phyloP scores from a whole-genome alignment of 495 filamentous ascomycete genomes.

The Bombardia bombarda region DNA sequence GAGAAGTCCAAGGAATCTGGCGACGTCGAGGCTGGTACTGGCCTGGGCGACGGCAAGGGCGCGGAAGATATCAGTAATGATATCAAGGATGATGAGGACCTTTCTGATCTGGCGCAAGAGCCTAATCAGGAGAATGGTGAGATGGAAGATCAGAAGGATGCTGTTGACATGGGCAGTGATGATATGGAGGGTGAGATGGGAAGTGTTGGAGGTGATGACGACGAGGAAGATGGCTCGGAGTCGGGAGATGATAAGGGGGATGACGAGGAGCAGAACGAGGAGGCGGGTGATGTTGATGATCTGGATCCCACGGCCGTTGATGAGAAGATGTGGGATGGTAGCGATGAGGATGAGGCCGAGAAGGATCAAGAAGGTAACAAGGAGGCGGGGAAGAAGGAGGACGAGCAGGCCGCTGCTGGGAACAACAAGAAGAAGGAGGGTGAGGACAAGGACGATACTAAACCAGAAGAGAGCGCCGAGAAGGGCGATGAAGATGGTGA shows the following conservation, averaged over 20 bases:
- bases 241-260: slow-evolving; percentile 23
- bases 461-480: slow-evolving; percentile 50
- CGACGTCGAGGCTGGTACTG: slow-evolving; percentile 84
- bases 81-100: slow-evolving; percentile 83
- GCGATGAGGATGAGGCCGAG: slow-evolving; percentile 61
- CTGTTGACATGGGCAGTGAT: slow-evolving; percentile 90
- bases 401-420: slow-evolving; percentile 57
- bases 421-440: slow-evolving; percentile 45
- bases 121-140: slow-evolving; percentile 59
- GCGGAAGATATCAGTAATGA: slow-evolving; percentile 97
- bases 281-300: slow-evolving; percentile 82
- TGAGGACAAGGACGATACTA: slow-evolving; percentile 41
- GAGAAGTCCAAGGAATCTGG: slow-evolving; percentile 57
- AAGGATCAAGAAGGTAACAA: slow-evolving; percentile 68
- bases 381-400: slow-evolving; percentile 50
- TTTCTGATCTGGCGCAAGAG: slow-evolving; percentile 85
- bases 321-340: slow-evolving; percentile 96
- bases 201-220: slow-evolving; percentile 52
- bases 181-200: slow-evolving; percentile 76
- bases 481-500: slow-evolving; percentile 51
- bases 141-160: slow-evolving; percentile 74
- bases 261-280: slow-evolving; percentile 59
- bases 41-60: slow-evolving; percentile 91
- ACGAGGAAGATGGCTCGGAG: slow-evolving; percentile 44
- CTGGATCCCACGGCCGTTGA: slow-evolving; percentile 82